phyloP scores from a whole-genome alignment of 2,329 filamentous ascomycete genomes.

The Anisogramma anomala region DNA sequence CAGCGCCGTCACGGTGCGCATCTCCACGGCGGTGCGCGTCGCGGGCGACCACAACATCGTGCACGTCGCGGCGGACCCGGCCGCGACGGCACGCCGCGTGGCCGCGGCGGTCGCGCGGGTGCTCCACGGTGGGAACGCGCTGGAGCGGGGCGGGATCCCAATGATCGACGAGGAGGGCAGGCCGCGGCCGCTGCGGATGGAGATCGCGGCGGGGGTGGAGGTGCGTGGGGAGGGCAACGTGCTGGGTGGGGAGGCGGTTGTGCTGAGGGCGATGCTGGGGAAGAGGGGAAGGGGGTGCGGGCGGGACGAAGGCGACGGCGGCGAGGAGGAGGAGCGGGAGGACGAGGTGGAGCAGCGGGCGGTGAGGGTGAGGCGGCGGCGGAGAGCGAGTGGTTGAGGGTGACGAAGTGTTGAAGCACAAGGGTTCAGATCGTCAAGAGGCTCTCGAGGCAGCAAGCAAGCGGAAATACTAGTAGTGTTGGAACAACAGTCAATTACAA shows the following conservation, averaged over 20 bases:
- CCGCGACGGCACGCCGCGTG: conserved; percentile 30
- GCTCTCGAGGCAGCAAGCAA: too few relatives aligned
- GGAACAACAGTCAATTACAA: too few relatives aligned
- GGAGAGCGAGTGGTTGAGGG: conserved; percentile 4
- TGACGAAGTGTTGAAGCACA: too few relatives aligned
- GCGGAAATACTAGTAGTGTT: too few relatives aligned
- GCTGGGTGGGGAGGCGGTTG: conserved; percentile 23
- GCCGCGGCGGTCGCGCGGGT: conserved; percentile 33
- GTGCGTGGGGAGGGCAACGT: conserved; percentile 34
- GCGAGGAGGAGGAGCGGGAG: neutral
- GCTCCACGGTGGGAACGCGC: conserved; percentile 30
- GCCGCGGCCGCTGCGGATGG: conserved; percentile 30
- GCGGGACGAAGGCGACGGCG: neutral
- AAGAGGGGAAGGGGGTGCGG: conserved; percentile 9
- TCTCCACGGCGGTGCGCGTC: conserved; percentile 37
- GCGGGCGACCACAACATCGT: conserved; percentile 38
- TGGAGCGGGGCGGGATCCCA: conserved; percentile 27
- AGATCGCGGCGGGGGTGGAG: conserved; percentile 34
- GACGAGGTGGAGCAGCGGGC: neutral
- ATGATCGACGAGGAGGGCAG: conserved; percentile 36
- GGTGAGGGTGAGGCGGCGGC: neutral
- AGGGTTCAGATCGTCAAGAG: too few relatives aligned
- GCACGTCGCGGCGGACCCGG: conserved; percentile 27
- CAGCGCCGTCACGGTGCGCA: conserved; percentile 33
- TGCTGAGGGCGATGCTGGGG: conserved; percentile 4